Evolutionary conservation across 495 filamentous ascomycete species (phyloP).

Genomic region (Aspergillus egyptiacus): DNA sequence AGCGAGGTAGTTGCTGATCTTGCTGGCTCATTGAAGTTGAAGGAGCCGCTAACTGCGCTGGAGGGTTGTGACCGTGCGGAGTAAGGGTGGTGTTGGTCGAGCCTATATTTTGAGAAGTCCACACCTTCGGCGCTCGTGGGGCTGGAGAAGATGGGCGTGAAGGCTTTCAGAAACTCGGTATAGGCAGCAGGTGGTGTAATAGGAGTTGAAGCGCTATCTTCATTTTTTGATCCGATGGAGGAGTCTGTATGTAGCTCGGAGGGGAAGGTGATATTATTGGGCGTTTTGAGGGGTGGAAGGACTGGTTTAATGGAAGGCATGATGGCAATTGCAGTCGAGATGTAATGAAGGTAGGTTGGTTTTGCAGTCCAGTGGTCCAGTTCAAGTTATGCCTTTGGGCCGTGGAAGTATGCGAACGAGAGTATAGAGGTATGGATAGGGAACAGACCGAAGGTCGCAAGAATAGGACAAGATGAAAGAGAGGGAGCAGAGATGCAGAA

Average conservation of each 20-base stretch:
- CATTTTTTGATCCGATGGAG: conserved; percentile 34
- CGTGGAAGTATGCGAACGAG: conserved; percentile 14
- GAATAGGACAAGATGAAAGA: conserved; percentile 3
- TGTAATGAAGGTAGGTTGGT: conserved; percentile 1
- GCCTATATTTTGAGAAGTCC: conserved; percentile 27
- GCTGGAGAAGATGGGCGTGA: conserved; percentile 58
- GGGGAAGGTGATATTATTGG: conserved; percentile 69
- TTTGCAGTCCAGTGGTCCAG: neutral
- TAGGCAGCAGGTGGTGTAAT: conserved; percentile 92
- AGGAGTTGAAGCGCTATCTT: conserved; percentile 61
- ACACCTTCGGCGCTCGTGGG: conserved; percentile 30
- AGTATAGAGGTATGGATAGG: conserved; percentile 5
- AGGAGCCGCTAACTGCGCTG: conserved; percentile 33
- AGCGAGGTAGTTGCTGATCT: conserved; percentile 29
- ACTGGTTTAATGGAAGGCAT: conserved; percentile 57
- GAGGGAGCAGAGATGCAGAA: conserved; percentile 5
- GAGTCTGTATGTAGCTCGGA: conserved; percentile 56
- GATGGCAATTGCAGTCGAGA: conserved; percentile 18
- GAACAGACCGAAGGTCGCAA: neutral
- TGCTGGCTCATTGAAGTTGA: conserved; percentile 19
- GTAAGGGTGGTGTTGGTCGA: conserved; percentile 19
- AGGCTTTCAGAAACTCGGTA: conserved; percentile 80
- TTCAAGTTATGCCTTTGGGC: neutral
- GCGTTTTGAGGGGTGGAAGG: conserved; percentile 70
- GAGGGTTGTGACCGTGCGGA: conserved; percentile 36